Evolutionary conservation across 768 basidiomycete genomes (phyloP), one percentile per base, ranked within the genome.

Genomic region (Suillus ampliporus): DNA sequence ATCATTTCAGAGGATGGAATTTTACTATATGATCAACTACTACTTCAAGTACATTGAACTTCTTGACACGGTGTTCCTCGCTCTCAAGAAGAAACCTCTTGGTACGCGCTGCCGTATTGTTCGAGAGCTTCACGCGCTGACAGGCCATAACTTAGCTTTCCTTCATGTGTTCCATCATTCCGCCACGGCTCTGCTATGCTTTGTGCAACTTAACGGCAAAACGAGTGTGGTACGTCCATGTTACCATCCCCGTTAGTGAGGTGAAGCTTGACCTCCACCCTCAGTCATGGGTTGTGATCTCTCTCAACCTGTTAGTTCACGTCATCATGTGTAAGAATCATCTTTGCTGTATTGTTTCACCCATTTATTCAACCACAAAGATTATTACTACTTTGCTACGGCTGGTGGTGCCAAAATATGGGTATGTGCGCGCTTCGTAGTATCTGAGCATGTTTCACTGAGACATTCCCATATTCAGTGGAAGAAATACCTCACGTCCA

Each of bases 111-210:
- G 21, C 6, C 23, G 34, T 61, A 23, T 48, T 34, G 1, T 54
- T 41, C 41, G 61, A 56, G 26, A 61, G 34, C 57, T 47, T 37
- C 35, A 23, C 37, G 50, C 34, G 44, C 57, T n/a, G 19, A 41
- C 57, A 35, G 50, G 65, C 35, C 59, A 69, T 61, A 61, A 2
- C 47, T 46, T 68, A 96, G 95, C 94, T 69, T 99, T 99, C 81
- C 81, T 99, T 64, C 97, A 99, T 77, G 97, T 99, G 66, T 99
- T 97, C 83, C 97, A 99, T 77, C 97, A 99, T 82, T 94, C 97
- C 62, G 97, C 97, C 19, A 99, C 97, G 62, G 97, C 97, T 63
- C 78, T 98, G 64, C 82, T 99, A 62, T 98, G 97, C 80, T 98
- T 89, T 76, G 89, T 89, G 59, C 97, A 99, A 79, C 83, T 99